phyloP scores from a whole-genome alignment of 1,284 basidiomycete genomes.

The Cryptococcus maquisensis region DNA sequence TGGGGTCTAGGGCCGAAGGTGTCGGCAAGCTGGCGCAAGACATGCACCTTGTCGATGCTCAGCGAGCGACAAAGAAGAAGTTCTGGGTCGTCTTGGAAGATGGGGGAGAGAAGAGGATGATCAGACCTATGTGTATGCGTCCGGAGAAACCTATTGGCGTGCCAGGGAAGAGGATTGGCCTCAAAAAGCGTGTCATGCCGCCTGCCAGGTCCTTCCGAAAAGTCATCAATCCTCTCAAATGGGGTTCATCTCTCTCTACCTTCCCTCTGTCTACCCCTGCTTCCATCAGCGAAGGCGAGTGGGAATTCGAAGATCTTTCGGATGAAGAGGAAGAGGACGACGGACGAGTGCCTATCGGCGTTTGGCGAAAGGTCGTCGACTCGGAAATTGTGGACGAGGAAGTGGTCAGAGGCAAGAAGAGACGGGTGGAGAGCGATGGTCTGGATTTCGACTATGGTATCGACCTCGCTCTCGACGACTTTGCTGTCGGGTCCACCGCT shows the following conservation, averaged over 20 bases:
- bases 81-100: slow-evolving; percentile 1
- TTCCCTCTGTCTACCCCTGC: slow-evolving; percentile 1
- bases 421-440: slow-evolving; percentile 9
- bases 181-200: slow-evolving; percentile 14
- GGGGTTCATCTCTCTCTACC: slow-evolving; percentile 14
- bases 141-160: not conserved
- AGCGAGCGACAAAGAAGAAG: not conserved
- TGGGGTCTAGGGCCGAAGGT: slow-evolving; percentile 22
- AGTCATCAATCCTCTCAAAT: slow-evolving; percentile 34
- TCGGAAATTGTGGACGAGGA: slow-evolving; percentile 19
- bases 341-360: slow-evolving; percentile 7
- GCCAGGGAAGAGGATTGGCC: slow-evolving; percentile 14
- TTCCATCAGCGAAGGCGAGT: slow-evolving; percentile 8
- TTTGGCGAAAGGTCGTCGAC: slow-evolving; percentile 9
- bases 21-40: slow-evolving; percentile 44
- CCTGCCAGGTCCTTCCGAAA: slow-evolving; percentile 19
- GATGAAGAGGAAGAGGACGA: slow-evolving; percentile 24
- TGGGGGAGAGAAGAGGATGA: not conserved
- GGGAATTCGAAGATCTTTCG: slow-evolving; percentile 30
- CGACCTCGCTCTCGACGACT: not conserved
- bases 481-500: not conserved
- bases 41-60: slow-evolving; percentile 16
- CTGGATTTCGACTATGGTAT: slow-evolving; percentile 5
- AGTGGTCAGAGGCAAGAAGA: slow-evolving; percentile 21
- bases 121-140: not conserved